Evolutionary conservation across 257 asterid species (phyloP).

Genomic region (Cinchona pubescens): DNA sequence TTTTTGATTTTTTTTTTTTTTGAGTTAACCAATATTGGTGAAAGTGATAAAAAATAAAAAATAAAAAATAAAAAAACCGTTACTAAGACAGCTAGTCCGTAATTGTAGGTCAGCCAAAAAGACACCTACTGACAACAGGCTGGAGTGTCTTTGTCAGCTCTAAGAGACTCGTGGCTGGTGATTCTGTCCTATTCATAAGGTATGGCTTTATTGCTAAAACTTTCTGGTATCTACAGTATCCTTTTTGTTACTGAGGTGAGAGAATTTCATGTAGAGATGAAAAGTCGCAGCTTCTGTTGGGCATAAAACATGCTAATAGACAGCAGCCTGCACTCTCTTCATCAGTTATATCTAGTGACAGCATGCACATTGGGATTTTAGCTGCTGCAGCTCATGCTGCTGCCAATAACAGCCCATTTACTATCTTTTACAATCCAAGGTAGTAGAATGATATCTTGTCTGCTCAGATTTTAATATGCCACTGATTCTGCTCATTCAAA

Average conservation of each 20-base stretch:
- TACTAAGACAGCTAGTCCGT: slow-evolving; percentile 1
- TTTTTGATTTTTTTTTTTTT: too few species aligned
- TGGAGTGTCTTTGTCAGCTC: slow-evolving; percentile 98
- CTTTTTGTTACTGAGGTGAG: slow-evolving; percentile 10
- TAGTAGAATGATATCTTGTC: slow-evolving; percentile 13
- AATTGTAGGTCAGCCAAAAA: slow-evolving; percentile 86
- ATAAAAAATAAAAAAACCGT: too few species aligned
- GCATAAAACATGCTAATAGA: slow-evolving; percentile 75
- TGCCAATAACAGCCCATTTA: slow-evolving; percentile 85
- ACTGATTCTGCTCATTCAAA: neutral
- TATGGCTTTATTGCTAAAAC: slow-evolving; percentile 18
- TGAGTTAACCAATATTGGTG: neutral
- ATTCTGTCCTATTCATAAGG: slow-evolving; percentile 93
- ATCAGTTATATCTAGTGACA: slow-evolving; percentile 86
- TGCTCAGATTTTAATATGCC: neutral
- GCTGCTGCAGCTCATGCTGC: slow-evolving; percentile 99
- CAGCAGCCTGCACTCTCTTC: slow-evolving; percentile 88
- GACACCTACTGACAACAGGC: slow-evolving; percentile 92
- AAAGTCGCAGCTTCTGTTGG: slow-evolving; percentile 79
- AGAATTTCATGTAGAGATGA: slow-evolving; percentile 55
- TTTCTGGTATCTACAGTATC: neutral
- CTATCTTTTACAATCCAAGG: slow-evolving; percentile 94
- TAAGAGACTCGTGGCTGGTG: slow-evolving; percentile 87
- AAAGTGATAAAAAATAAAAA: too few species aligned
- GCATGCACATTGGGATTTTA: slow-evolving; percentile 96